Evolutionary conservation across 352 stramenopile species (phyloP), one percentile per base, ranked within the genome.

Genomic region (Phytophthora aleatoria): DNA sequence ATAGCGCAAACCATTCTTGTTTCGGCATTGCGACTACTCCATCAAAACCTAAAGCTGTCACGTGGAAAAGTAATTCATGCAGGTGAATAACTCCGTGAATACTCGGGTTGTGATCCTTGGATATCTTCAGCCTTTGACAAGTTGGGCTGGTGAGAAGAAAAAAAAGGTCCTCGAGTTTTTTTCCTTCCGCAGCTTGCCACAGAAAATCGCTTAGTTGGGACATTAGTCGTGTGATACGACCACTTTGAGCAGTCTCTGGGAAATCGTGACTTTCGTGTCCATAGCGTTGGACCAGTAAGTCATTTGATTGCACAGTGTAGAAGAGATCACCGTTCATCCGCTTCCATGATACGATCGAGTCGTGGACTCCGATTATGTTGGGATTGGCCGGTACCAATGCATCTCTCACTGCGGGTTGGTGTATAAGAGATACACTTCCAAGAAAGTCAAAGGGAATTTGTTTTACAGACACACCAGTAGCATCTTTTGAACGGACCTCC

Each of bases 1-100:
- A 81, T 11, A 84, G 27, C 7, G 67, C 55, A 35, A 74, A 74
- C 67, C 71, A 84, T 53, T 84, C 67, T 45, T 80, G 68, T 48
- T 77, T 80, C 7, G 58, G 54, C 10, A 75, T 27, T 12, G 35
- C 36, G 8, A 48, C 35, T 26, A 50, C 36, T 27, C 47, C 15
- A 42, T 53, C 57, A 16, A 77, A 73, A 3, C 67, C 63, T 44
- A 74, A 53, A 8, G 24, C 10, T 56, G 63, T 50, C 2, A 50
- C 30, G 27, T 67, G 61, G n/a, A 45, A 61, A 16, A 66, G 49
- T 33, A 81, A 68, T 49, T 73, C 35, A 11, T 42, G 64, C 7
- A 73, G 45, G 16, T 50, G 33, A 33, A 72, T 72, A 15, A 47
- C 28, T 33, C 16, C 49, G n/a, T 43, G 15, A 9, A 56, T 35